phyloP scores from a whole-genome alignment of 2,329 filamentous ascomycete species.

The Cladosporium velox region DNA sequence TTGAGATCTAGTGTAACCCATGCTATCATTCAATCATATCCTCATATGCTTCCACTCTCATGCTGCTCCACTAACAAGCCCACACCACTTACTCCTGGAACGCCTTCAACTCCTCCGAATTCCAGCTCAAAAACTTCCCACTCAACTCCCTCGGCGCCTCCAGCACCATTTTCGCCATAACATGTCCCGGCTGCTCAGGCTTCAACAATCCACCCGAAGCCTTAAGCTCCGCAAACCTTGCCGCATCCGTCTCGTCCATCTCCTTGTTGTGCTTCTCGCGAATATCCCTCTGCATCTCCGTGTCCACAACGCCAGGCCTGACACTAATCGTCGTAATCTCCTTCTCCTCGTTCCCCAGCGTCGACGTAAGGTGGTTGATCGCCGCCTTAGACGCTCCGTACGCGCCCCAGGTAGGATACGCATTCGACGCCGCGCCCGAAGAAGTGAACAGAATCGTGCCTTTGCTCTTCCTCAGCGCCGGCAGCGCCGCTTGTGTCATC shows the following conservation, averaged over 20 bases:
- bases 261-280: slow-evolving; percentile 67
- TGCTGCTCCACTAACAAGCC: background rate
- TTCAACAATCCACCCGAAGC: slow-evolving; percentile 70
- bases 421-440: slow-evolving; percentile 70
- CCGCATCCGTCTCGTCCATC: slow-evolving; percentile 60
- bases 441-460: slow-evolving; percentile 78
- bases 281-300: slow-evolving; percentile 84
- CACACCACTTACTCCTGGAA: slow-evolving; percentile 31
- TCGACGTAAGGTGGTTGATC: slow-evolving; percentile 74
- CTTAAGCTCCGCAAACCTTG: slow-evolving; percentile 70
- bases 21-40: background rate
- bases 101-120: slow-evolving; percentile 36
- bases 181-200: slow-evolving; percentile 80
- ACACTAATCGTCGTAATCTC: slow-evolving; percentile 72
- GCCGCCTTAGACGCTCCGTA: slow-evolving; percentile 85
- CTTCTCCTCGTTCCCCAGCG: slow-evolving; percentile 75
- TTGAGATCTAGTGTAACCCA: background rate
- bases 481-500: slow-evolving; percentile 74
- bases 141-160: slow-evolving; percentile 66
- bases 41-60: background rate
- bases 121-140: slow-evolving; percentile 72
- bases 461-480: slow-evolving; percentile 65
- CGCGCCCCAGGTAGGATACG: slow-evolving; percentile 73
- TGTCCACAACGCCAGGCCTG: slow-evolving; percentile 80
- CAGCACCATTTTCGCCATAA: slow-evolving; percentile 78